Evolutionary conservation across 345 rosid genomes (phyloP).

Genomic region (Dipteronia sinensis): DNA sequence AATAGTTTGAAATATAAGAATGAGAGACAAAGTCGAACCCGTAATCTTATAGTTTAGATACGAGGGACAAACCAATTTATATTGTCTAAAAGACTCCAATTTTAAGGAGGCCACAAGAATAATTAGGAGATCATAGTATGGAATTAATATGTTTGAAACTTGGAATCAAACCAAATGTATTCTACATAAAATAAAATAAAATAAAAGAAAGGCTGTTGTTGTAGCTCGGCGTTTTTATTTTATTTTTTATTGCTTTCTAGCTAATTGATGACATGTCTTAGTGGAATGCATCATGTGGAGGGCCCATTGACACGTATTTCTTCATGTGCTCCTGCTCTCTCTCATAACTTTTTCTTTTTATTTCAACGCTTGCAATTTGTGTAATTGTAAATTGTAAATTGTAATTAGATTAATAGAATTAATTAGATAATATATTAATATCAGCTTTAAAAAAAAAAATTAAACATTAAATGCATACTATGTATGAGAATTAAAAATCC

Average conservation of each 20-base stretch:
- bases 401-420: not conserved
- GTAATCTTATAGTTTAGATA: too few species aligned
- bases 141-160: not conserved
- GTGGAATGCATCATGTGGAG: slow-evolving; percentile 23
- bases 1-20: too few species aligned
- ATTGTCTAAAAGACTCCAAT: too few species aligned
- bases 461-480: not conserved
- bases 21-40: too few species aligned
- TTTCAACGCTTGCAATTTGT: not conserved
- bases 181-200: not conserved
- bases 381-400: not conserved
- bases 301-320: slow-evolving; percentile 20
- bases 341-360: not conserved
- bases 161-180: not conserved
- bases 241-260: slow-evolving; percentile 1
- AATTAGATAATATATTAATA: too few species aligned
- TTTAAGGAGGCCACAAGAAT: not conserved
- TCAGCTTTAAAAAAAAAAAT: too few species aligned
- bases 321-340: slow-evolving; percentile 22
- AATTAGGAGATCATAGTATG: not conserved
- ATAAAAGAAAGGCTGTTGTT: not conserved
- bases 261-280: slow-evolving; percentile 19
- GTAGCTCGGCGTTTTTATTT: slow-evolving; percentile 24
- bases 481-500: not conserved
- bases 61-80: too few species aligned